Conservation (phyloP, 2,329 filamentous ascomycete genomes). For the Epicoccum sorghinum region DNA sequence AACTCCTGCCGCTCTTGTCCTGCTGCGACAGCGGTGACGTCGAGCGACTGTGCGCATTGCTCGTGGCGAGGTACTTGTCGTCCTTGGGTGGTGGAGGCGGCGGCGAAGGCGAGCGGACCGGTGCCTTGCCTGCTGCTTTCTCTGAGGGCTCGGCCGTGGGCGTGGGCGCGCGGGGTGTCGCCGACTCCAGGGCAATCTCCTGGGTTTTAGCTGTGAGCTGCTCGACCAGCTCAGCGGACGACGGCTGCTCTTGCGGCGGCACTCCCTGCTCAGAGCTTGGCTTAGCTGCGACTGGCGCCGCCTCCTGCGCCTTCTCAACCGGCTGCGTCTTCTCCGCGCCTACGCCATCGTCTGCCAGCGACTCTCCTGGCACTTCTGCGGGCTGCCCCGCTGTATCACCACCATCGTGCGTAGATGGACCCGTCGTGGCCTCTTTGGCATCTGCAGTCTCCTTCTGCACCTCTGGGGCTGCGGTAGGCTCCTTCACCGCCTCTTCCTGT, state of each 20-base stretch:
- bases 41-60: conserved; percentile 50
- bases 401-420: neutral
- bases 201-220: conserved; percentile 29
- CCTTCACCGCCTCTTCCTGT: conserved; percentile 7
- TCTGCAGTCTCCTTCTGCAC: neutral
- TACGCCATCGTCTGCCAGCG: neutral
- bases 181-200: conserved; percentile 20
- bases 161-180: conserved; percentile 25
- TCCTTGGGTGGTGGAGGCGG: conserved; percentile 59
- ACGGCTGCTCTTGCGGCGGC: neutral
- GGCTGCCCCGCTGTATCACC: conserved; percentile 32
- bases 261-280: neutral
- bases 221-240: conserved; percentile 15
- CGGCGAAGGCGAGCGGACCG: conserved; percentile 46
- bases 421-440: neutral
- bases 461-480: neutral
- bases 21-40: conserved; percentile 40
- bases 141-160: conserved; percentile 19
- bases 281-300: neutral
- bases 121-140: conserved; percentile 36
- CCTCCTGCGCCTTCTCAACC: neutral
- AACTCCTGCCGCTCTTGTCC: conserved; percentile 50
- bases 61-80: conserved; percentile 54
- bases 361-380: neutral
- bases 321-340: neutral